These are phyloP conservation scores for Potentilla sterilis DNA, from an alignment of 306 rosid genomes.

Conservation along the genomic window DNA sequence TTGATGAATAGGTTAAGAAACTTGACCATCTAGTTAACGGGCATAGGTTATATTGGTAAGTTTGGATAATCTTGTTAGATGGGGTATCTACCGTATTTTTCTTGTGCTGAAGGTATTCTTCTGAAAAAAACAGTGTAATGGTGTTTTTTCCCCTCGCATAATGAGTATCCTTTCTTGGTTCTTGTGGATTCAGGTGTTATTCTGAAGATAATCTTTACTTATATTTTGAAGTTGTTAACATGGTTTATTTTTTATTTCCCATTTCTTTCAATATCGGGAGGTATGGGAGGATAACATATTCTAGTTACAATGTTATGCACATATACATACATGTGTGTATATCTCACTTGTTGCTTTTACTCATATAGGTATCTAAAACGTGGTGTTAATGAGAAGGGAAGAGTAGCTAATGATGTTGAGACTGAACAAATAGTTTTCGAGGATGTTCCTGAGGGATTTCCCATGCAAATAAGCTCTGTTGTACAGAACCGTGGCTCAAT, in stretches of 20 bases:
- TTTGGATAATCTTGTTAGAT: not conserved
- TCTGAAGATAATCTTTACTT: too few species aligned
- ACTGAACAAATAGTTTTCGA: constrained; percentile 87
- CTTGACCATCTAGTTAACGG: not conserved
- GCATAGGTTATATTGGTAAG: not conserved
- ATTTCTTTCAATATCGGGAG: not conserved
- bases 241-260: not conserved
- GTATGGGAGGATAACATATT: not conserved
- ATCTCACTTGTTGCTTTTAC: constrained; percentile 13
- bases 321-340: constrained; percentile 6
- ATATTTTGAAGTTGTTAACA: not conserved
- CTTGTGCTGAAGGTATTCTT: not conserved
- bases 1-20: not conserved
- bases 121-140: not conserved
- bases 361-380: constrained; percentile 86
- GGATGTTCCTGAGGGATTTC: constrained; percentile 62
- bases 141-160: not conserved
- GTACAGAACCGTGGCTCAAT: constrained; percentile 97
- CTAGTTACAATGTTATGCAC: not conserved
- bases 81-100: not conserved
- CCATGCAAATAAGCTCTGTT: constrained; percentile 79
- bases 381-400: constrained; percentile 91
- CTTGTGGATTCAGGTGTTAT: not conserved
- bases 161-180: not conserved
- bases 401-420: constrained; percentile 99